Base-by-base conservation (phyloP, 345 rosid species). In the Pistacia atlantica region DNA sequence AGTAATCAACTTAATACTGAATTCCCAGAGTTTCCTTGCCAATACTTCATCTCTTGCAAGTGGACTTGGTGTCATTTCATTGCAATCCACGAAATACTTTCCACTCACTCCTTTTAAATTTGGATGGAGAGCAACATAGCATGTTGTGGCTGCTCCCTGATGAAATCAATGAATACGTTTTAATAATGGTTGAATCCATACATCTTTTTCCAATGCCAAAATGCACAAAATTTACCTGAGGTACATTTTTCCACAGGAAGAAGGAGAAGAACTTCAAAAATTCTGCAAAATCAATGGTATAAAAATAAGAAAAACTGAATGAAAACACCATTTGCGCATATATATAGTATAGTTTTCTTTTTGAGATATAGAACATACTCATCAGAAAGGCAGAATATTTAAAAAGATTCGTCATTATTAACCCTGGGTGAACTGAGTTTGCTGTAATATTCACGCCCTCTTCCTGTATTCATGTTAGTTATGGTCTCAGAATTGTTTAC, bases 101-200 rank as follows among this genome's bases (percentile, higher is more conserved):
- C 97, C 95, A 0, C 82, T 89, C 12, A 87, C 94, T 11, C 92
- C 95, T 76, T 83, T 84, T 80, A 93, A 22, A 11, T 73, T 82
- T 33, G 94, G 98, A 70, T 93, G 95, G 5, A 96, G 85, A 4
- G 98, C 98, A 0, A 82, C 93, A 71, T 92, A 92, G 87, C 99
- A 96, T 31, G 95, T 88, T 17, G 99, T 93, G 14, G 98, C 99
- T 60, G 99, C 99, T 56, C 99, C 99, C 98, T 95, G 80, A 16
- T 95, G 80, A 16, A 16, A 35, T 20, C 5, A 54, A 49, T 17
- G 33, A 5, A 10, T 56, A 56, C 3, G 1, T 28, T 42, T 31
- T 31, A 31, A 31, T 31, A 31, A 31, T 31, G 33, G 33, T 7
- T 42, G 46, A 42, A 42, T 42, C 1, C 46, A 42, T 42, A 6